These are phyloP conservation scores for Yamadazyma dushanensis DNA, from an alignment of 1,139 yeast genomes.

Conservation along the genomic window DNA sequence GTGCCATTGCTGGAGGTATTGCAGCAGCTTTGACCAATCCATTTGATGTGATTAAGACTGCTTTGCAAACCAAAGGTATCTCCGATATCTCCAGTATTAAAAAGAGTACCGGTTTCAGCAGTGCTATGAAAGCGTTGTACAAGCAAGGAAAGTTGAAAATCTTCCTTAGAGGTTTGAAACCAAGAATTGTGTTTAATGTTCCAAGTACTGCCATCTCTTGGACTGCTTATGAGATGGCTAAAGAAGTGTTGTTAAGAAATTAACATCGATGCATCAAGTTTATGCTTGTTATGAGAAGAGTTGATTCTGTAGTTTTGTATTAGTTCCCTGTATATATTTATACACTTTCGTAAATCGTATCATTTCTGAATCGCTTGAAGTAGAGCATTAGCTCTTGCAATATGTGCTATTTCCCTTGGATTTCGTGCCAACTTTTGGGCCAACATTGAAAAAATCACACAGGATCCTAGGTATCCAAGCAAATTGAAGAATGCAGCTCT, in stretches of 20 bases:
- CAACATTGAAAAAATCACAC: constrained; percentile 76
- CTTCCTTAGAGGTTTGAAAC: constrained; percentile 82
- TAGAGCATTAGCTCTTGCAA: constrained; percentile 31
- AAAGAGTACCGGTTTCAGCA: constrained; percentile 63
- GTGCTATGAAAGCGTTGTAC: constrained; percentile 72
- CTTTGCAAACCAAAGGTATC: constrained; percentile 75
- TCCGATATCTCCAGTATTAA: constrained; percentile 52
- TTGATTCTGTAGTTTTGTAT: too few species aligned
- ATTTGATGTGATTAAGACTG: constrained; percentile 90
- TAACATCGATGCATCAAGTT: constrained; percentile 6
- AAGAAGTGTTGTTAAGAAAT: constrained; percentile 52
- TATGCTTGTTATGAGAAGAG: not conserved
- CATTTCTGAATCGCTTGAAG: constrained; percentile 22
- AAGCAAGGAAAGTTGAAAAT: constrained; percentile 67
- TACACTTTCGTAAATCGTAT: not conserved
- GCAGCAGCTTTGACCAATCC: constrained; percentile 98
- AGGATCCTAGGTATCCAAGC: constrained; percentile 76
- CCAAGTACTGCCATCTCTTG: constrained; percentile 98
- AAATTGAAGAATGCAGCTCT: constrained; percentile 80
- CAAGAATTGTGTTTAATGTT: constrained; percentile 89
- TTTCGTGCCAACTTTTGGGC: constrained; percentile 62
- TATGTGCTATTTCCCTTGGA: constrained; percentile 35
- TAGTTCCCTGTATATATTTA: constrained; percentile 10
- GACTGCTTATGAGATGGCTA: constrained; percentile 99
- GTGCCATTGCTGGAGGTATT: constrained; percentile 94